Conservation (phyloP, 2,329 filamentous ascomycete genomes). For the Ophiostoma sp. region DNA sequence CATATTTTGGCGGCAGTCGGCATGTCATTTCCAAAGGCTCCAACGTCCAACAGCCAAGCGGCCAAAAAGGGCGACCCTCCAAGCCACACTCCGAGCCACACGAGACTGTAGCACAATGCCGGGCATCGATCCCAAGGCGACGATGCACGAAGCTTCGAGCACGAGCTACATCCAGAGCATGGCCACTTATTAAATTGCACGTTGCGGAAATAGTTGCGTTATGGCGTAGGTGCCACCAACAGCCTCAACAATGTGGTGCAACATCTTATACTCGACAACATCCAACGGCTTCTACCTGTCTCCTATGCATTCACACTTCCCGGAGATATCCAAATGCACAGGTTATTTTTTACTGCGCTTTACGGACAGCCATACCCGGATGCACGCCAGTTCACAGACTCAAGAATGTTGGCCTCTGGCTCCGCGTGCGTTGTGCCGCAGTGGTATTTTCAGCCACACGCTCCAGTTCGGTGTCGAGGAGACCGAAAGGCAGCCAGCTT, state of each 20-base stretch:
- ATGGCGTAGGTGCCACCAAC: neutral
- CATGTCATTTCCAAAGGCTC: neutral
- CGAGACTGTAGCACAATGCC: neutral
- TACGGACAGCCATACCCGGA: neutral
- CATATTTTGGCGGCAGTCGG: neutral
- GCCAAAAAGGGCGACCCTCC: neutral
- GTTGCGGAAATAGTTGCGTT: neutral
- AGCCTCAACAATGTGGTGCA: neutral
- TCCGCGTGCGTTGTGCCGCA: too few species aligned
- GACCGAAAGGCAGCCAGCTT: neutral
- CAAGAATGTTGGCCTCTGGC: neutral
- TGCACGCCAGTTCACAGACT: neutral
- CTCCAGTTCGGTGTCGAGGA: neutral
- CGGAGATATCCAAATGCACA: neutral
- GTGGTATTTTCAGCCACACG: neutral
- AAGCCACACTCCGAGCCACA: neutral
- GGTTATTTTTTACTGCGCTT: neutral
- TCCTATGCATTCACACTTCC: neutral
- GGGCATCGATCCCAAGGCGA: neutral
- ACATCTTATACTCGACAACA: neutral
- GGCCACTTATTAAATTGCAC: neutral
- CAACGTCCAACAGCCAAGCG: neutral
- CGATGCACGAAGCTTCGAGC: neutral
- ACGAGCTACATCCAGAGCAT: neutral
- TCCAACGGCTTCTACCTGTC: neutral